Conservation (phyloP, 2,329 filamentous ascomycete species). For the Graphilbum sp. region DNA sequence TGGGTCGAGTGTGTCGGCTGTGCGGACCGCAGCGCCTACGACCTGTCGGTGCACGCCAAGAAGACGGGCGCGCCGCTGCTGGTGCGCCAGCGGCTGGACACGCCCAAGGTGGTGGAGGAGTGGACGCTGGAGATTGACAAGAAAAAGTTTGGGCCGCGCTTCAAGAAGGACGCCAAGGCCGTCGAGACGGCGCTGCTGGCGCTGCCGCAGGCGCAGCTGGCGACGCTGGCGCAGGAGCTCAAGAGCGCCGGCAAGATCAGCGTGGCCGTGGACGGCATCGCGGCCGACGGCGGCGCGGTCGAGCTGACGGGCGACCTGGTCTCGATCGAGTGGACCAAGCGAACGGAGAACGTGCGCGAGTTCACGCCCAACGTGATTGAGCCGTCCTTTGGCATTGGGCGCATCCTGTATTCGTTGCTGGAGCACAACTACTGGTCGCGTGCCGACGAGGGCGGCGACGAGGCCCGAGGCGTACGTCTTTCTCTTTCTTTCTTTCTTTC, state of each 20-base stretch:
- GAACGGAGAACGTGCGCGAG: constrained; percentile 70
- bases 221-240: constrained; percentile 61
- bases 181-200: constrained; percentile 66
- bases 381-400: constrained; percentile 91
- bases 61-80: constrained; percentile 77
- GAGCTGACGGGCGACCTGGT: constrained; percentile 67
- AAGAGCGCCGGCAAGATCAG: constrained; percentile 57
- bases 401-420: constrained; percentile 82
- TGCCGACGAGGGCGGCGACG: constrained; percentile 50
- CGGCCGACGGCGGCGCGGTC: constrained; percentile 52
- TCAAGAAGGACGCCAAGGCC: constrained; percentile 85
- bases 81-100: constrained; percentile 65
- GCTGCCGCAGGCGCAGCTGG: constrained; percentile 64
- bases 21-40: constrained; percentile 76
- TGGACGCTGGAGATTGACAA: constrained; percentile 80
- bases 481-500: neutral
- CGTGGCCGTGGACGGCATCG: constrained; percentile 53
- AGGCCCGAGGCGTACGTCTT: constrained; percentile 68
- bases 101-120: constrained; percentile 68
- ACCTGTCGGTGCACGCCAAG: constrained; percentile 81
- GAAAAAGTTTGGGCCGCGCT: constrained; percentile 89
- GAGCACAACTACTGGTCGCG: constrained; percentile 95
- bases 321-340: constrained; percentile 67
- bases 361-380: constrained; percentile 95
- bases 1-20: constrained; percentile 99